Conservation (phyloP, 176 grass and related monocot species). For the Dactylis glomerata region DNA sequence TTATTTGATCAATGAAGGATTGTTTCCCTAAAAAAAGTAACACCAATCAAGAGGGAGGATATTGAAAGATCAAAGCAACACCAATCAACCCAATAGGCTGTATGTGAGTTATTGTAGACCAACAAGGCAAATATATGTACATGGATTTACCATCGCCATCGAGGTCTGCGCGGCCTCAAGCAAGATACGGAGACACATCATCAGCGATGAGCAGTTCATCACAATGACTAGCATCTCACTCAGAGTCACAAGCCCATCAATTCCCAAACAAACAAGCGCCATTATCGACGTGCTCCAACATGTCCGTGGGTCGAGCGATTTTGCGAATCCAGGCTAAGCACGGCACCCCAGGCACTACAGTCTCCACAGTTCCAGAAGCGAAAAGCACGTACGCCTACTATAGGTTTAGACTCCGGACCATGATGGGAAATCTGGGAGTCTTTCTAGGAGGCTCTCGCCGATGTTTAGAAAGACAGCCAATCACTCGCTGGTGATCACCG, state of each 20-base stretch:
- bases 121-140: not conserved
- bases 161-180: not conserved
- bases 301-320: not conserved
- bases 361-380: slow-evolving; percentile 4
- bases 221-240: not conserved
- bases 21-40: too few species aligned
- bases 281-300: not conserved
- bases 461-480: not conserved
- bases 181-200: not conserved
- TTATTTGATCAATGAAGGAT: too few species aligned
- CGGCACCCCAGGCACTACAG: not conserved
- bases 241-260: not conserved
- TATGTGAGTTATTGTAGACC: not conserved
- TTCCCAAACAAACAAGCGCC: too few species aligned
- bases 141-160: not conserved
- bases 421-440: slow-evolving; percentile 18
- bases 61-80: too few species aligned
- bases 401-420: not conserved
- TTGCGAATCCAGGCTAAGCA: not conserved
- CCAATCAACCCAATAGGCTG: not conserved
- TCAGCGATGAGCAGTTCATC: not conserved
- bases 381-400: not conserved
- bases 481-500: not conserved
- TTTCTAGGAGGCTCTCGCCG: slow-evolving; percentile 25
- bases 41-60: too few species aligned